These are phyloP conservation scores for Tulasnella sp. DNA, from an alignment of 768 basidiomycete species.

Conservation along the genomic window DNA sequence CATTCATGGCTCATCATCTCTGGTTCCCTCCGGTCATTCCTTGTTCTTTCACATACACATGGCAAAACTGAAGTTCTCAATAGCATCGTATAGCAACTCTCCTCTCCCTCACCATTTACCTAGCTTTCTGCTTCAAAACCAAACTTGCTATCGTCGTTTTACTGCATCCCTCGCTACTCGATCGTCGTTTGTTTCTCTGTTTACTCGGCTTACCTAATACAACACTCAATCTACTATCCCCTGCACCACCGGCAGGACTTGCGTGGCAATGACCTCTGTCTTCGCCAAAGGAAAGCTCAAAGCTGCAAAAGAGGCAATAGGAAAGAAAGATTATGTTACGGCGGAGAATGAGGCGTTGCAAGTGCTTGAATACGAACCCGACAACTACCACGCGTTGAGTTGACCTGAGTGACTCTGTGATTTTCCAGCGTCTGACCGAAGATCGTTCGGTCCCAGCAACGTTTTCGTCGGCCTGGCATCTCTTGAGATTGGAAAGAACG, in stretches of 20 bases:
- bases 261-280: constrained; percentile 14
- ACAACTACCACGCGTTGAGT: constrained; percentile 67
- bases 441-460: constrained; percentile 38
- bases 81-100: not conserved
- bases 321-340: constrained; percentile 57
- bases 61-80: not conserved
- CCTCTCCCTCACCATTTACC: not conserved
- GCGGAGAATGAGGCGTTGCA: constrained; percentile 58
- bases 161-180: not conserved
- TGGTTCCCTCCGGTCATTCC: not conserved
- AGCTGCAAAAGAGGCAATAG: constrained; percentile 59
- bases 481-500: constrained; percentile 57
- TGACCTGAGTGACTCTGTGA: constrained; percentile 28
- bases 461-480: constrained; percentile 77
- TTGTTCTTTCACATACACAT: not conserved
- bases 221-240: not conserved
- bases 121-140: not conserved
- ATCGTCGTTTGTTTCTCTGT: not conserved
- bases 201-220: not conserved
- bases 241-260: not conserved
- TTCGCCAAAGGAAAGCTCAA: constrained; percentile 69
- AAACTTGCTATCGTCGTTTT: not conserved
- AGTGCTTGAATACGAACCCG: constrained; percentile 58
- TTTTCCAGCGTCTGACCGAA: not conserved
- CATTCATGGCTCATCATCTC: not conserved